Conservation (phyloP, 176 grass and related monocot species). For the Oryza meridionalis region DNA sequence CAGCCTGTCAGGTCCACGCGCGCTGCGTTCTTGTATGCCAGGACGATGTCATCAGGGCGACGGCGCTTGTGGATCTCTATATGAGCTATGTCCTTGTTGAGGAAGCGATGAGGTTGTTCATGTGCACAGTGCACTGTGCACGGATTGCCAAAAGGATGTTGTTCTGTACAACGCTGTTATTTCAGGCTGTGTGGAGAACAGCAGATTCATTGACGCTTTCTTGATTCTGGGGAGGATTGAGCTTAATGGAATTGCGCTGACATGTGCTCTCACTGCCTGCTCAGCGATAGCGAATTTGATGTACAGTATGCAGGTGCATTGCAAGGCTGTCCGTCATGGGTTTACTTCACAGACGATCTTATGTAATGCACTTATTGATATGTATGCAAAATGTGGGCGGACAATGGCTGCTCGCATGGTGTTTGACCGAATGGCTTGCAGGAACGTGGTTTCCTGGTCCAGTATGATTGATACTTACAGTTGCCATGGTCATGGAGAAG, state of each 20-base stretch:
- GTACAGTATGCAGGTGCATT: slow-evolving; percentile 57
- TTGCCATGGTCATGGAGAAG: slow-evolving; percentile 41
- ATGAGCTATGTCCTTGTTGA: slow-evolving; percentile 56
- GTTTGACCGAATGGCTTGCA: slow-evolving; percentile 50
- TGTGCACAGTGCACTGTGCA: neutral
- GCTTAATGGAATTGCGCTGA: slow-evolving; percentile 46
- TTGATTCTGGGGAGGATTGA: slow-evolving; percentile 28
- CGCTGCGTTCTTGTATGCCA: slow-evolving; percentile 36
- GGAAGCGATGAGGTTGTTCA: slow-evolving; percentile 49
- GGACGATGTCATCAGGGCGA: slow-evolving; percentile 42
- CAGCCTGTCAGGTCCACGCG: slow-evolving; percentile 65
- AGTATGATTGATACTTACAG: slow-evolving; percentile 62
- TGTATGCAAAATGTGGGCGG: slow-evolving; percentile 73
- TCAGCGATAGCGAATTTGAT: slow-evolving; percentile 35
- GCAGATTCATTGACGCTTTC: slow-evolving; percentile 51
- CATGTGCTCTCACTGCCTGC: slow-evolving; percentile 59
- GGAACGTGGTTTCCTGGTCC: slow-evolving; percentile 68
- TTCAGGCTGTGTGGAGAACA: slow-evolving; percentile 56
- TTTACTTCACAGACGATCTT: slow-evolving; percentile 56
- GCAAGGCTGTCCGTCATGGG: slow-evolving; percentile 44
- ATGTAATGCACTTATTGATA: slow-evolving; percentile 67
- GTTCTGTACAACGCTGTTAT: slow-evolving; percentile 53
- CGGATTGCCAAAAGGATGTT: slow-evolving; percentile 43
- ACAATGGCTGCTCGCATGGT: slow-evolving; percentile 16
- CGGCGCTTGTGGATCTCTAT: slow-evolving; percentile 60